Percentiles rank a stretch among this genome's conserved stretches.
These are phyloP conservation scores for Epicoccum sorghinum DNA, from an alignment of 2,329 filamentous ascomycete genomes.

Conservation along the genomic window DNA sequence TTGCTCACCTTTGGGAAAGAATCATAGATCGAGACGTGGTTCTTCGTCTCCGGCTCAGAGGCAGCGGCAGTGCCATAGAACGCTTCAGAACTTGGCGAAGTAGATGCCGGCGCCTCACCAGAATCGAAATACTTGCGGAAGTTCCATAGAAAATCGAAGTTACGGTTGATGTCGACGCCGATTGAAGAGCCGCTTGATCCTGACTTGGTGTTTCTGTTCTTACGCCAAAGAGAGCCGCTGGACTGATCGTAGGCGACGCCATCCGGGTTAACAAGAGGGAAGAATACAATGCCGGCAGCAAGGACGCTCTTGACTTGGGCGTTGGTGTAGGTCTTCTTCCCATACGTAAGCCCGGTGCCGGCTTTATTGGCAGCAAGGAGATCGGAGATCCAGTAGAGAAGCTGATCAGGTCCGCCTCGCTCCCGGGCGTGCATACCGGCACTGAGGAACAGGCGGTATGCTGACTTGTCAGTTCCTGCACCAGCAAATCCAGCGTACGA, in stretches of 20 bases:
- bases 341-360: constrained; percentile 59
- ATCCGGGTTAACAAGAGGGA: constrained; percentile 46
- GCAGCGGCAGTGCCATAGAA: constrained; percentile 60
- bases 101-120: constrained; percentile 49
- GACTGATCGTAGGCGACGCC: constrained; percentile 45
- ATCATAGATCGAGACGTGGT: constrained; percentile 60
- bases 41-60: constrained; percentile 64
- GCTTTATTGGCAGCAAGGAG: constrained; percentile 60
- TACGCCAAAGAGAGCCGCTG: constrained; percentile 43
- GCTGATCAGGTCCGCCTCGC: constrained; percentile 62
- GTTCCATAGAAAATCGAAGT: constrained; percentile 64
- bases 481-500: constrained; percentile 55
- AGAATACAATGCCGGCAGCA: constrained; percentile 61
- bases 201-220: constrained; percentile 51
- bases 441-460: constrained; percentile 58
- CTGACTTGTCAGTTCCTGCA: constrained; percentile 50
- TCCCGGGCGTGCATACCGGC: constrained; percentile 64
- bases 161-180: constrained; percentile 47
- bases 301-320: constrained; percentile 60
- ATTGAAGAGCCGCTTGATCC: constrained; percentile 30
- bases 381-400: constrained; percentile 65
- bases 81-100: constrained; percentile 53
- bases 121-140: constrained; percentile 55
- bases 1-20: constrained; percentile 48
- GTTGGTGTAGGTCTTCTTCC: constrained; percentile 58